Conservation (phyloP, 2,329 filamentous ascomycete species). For the Fusarium globosum region DNA sequence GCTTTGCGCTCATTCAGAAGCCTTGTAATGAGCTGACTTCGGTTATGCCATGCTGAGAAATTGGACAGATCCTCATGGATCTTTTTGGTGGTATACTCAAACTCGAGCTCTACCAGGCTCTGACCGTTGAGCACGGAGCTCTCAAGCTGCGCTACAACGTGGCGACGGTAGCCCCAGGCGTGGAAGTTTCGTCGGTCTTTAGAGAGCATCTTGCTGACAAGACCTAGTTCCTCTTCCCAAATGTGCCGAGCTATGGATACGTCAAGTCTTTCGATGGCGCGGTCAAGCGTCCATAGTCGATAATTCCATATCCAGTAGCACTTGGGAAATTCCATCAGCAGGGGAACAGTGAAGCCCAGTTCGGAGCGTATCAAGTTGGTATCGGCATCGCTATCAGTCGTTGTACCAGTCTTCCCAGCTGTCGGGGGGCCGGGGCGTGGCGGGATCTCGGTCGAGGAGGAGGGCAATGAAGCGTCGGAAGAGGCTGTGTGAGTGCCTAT, state of each 20-base stretch:
- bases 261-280: constrained; percentile 74
- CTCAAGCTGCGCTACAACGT: constrained; percentile 82
- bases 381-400: constrained; percentile 51
- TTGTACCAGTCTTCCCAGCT: constrained; percentile 67
- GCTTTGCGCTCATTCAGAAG: constrained; percentile 78
- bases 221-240: constrained; percentile 85
- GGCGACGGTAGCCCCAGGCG: constrained; percentile 91
- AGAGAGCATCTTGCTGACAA: constrained; percentile 88
- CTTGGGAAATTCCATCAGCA: constrained; percentile 89
- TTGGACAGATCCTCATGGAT: constrained; percentile 88
- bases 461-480: constrained; percentile 68
- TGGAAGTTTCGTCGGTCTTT: constrained; percentile 94
- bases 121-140: constrained; percentile 60
- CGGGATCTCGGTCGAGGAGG: constrained; percentile 64
- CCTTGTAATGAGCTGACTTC: constrained; percentile 83
- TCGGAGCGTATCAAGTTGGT: constrained; percentile 74
- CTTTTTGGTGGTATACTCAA: constrained; percentile 91
- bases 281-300: constrained; percentile 83
- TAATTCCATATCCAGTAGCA: constrained; percentile 99
- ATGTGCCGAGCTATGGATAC: constrained; percentile 67
- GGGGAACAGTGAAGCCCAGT: constrained; percentile 82
- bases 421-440: constrained; percentile 58
- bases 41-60: constrained; percentile 96
- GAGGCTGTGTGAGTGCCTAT: constrained; percentile 69
- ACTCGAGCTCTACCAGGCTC: constrained; percentile 82